Base-by-base conservation (phyloP, 2,329 filamentous ascomycete genomes). In the Xylariaceae sp. region DNA sequence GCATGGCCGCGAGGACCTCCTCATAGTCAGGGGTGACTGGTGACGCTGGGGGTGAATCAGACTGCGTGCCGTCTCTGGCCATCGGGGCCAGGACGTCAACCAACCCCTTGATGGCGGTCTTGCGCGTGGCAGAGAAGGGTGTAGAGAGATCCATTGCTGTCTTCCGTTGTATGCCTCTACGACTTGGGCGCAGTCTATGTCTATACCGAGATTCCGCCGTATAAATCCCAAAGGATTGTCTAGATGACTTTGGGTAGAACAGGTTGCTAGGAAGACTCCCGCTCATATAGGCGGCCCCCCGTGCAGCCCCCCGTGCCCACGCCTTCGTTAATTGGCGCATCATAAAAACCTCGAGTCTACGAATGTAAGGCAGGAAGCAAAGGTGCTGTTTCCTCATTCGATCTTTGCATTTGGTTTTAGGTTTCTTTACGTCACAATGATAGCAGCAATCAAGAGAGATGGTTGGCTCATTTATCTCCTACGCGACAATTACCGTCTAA, bases 1-100 rank as follows among this genome's bases (percentile, higher is more conserved):
- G 41, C 30, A 53, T 57, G 41, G 50, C 39, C 34, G 41, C 13
- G 44, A 57, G 50, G 15, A 57, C 45, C 18, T 45, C 23, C 41
- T 39, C 41, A 39, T 57, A 6, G 39, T 55, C 11, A 2, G 44
- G 9, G 30, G 23, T 37, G 17, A 15, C 44, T 11, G 44, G 53
- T 34, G 53, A 15, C 35, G 47, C 18, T 10, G 53, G 49, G 9
- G 7, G 54, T n/a, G 54, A 44, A 51, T 34, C 47, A 44, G 47
- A 37, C 35, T 50, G 54, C 15, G 45, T 51, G 18, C 8, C 35
- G 18, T 30, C 39, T 23, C 17, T 48, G 13, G 23, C n/a, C 15
- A 56, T 4, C 18, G 54, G 54, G 18, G 47, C 37, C 23, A 56
- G 44, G 53, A 49, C 11, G 30, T 55, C 53, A 7, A 55, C 11